Evolutionary conservation across 2,329 filamentous ascomycete genomes (phyloP).

Genomic region (Hirsutella thompsonii): DNA sequence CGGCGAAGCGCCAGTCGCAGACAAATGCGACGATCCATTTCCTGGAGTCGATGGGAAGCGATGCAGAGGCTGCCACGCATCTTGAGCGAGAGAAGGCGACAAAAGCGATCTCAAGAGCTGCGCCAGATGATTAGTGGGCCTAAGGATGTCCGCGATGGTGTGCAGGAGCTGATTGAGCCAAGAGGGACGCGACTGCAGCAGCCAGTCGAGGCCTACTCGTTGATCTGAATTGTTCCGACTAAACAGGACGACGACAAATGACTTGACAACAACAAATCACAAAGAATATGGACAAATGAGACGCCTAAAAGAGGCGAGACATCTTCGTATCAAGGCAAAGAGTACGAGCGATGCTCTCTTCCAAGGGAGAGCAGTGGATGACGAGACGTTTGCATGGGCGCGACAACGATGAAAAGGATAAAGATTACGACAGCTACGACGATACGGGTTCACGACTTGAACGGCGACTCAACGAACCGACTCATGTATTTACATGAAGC

Average conservation of each 20-base stretch:
- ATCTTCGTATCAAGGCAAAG: no score
- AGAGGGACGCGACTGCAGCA: constrained; percentile 11
- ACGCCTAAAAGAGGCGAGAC: no score
- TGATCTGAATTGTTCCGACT: background rate
- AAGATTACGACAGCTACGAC: constrained; percentile 5
- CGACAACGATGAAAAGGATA: background rate
- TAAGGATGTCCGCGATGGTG: constrained; percentile 42
- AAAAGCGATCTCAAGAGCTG: constrained; percentile 45
- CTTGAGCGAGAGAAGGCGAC: constrained; percentile 43
- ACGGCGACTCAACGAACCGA: constrained; percentile 1
- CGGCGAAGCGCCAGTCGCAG: constrained; percentile 12
- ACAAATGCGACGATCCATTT: constrained; percentile 20
- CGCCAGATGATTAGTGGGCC: constrained; percentile 48
- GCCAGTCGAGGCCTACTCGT: background rate
- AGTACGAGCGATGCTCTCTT: no score
- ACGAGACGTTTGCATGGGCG: background rate
- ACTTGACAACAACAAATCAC: no score
- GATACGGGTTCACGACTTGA: constrained; percentile 2
- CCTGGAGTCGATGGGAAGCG: constrained; percentile 36
- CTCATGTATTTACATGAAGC: background rate
- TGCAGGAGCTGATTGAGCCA: constrained; percentile 41
- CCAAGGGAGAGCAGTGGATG: background rate
- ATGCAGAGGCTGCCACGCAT: constrained; percentile 39
- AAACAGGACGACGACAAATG: no score
- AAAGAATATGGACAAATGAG: no score